Percentiles rank a stretch among this genome's conserved stretches.
Conservation (phyloP, 2,329 filamentous ascomycete species). For the Achaetomium macrosporum region DNA sequence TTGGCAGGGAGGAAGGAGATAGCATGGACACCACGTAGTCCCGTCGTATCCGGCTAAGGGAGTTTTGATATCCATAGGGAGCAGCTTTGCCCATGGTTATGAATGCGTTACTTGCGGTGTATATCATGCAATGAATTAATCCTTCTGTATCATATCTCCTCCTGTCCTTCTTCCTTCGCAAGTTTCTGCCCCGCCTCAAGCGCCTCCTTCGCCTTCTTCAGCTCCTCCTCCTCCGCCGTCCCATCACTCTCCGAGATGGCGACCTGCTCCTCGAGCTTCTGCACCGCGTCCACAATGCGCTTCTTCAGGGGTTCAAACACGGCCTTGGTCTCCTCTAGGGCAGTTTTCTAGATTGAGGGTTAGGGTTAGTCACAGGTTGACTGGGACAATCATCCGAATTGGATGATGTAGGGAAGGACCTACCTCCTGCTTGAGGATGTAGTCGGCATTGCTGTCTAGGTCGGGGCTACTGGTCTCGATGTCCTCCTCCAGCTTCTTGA, state of each 20-base stretch:
- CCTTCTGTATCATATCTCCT: not conserved
- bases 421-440: conserved; percentile 81
- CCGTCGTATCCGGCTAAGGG: not conserved
- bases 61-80: not conserved
- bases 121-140: not conserved
- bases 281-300: conserved; percentile 65
- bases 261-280: conserved; percentile 69
- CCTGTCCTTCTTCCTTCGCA: conserved; percentile 18
- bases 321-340: conserved; percentile 79
- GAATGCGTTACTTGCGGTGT: not conserved
- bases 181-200: conserved; percentile 45
- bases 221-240: conserved; percentile 41
- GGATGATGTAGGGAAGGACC: no score
- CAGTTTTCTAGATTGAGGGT: conserved; percentile 55
- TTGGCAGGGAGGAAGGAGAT: conserved; percentile 49
- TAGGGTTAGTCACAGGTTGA: no score
- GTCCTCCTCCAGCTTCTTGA: conserved; percentile 62
- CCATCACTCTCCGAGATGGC: conserved; percentile 53
- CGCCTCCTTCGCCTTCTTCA: conserved; percentile 50
- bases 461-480: conserved; percentile 43
- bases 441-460: conserved; percentile 70
- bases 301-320: conserved; percentile 67
- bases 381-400: no score
- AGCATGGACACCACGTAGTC: conserved; percentile 59
- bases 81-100: not conserved